These are phyloP conservation scores for Lasiodiplodia citricola DNA, from an alignment of 2,329 filamentous ascomycete species.

Conservation along the genomic window DNA sequence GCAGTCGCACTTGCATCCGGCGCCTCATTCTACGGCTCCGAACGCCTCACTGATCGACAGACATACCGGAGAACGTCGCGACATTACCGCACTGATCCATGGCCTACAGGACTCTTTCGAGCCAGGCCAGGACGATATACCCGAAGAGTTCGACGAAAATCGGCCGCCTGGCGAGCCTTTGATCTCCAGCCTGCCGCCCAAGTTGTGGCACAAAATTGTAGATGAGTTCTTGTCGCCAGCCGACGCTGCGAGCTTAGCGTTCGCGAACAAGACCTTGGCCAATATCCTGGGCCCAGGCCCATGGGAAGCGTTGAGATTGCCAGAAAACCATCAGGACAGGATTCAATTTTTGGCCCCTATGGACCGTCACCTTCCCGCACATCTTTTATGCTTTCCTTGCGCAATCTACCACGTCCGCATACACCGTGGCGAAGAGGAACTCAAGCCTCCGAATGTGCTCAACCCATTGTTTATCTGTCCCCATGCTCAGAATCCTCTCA, in stretches of 20 bases:
- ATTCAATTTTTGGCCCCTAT: slow-evolving; percentile 58
- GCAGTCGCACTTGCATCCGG: neutral
- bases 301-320: slow-evolving; percentile 43
- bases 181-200: slow-evolving; percentile 52
- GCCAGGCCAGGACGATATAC: slow-evolving; percentile 33
- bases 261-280: slow-evolving; percentile 55
- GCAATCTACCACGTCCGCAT: slow-evolving; percentile 60
- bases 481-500: slow-evolving; percentile 55
- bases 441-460: slow-evolving; percentile 59
- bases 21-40: neutral
- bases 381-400: slow-evolving; percentile 66
- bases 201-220: slow-evolving; percentile 54
- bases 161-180: slow-evolving; percentile 31
- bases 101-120: slow-evolving; percentile 44
- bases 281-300: slow-evolving; percentile 48
- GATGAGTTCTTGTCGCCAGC: slow-evolving; percentile 45
- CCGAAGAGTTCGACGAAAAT: slow-evolving; percentile 38
- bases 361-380: slow-evolving; percentile 58
- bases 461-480: slow-evolving; percentile 65
- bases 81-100: slow-evolving; percentile 47
- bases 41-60: slow-evolving; percentile 19
- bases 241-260: slow-evolving; percentile 57
- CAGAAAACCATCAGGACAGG: slow-evolving; percentile 52
- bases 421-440: slow-evolving; percentile 57
- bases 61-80: slow-evolving; percentile 29